Percentiles rank a stretch among this genome's conserved stretches.
Conservation (phyloP, 495 filamentous ascomycete genomes). For the Platismatia glauca region DNA sequence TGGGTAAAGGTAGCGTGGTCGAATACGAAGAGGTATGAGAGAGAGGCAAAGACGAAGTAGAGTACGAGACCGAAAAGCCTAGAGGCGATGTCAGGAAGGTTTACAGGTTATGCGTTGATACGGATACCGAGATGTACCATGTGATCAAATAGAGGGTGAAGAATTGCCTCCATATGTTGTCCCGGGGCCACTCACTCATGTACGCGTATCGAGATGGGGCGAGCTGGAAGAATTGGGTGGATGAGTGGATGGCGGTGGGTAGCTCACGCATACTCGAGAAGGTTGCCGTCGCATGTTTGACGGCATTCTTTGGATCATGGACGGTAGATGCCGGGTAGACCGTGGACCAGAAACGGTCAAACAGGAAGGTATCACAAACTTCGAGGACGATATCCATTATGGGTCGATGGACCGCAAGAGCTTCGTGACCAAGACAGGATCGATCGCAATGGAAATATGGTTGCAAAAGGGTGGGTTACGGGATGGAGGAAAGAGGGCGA, state of each 20-base stretch:
- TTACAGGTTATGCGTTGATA: not conserved
- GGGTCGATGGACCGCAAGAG: not conserved
- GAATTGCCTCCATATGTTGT: conserved; percentile 71
- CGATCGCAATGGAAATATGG: not conserved
- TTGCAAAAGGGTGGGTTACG: not conserved
- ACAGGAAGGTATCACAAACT: conserved; percentile 71
- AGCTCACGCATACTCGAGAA: conserved; percentile 34
- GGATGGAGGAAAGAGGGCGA: too few species aligned
- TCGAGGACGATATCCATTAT: conserved; percentile 89
- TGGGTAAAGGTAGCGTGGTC: conserved; percentile 84
- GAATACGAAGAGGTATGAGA: conserved; percentile 90
- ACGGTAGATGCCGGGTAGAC: conserved; percentile 54
- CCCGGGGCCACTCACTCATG: conserved; percentile 67
- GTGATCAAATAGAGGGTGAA: conserved; percentile 73
- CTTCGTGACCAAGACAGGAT: conserved; percentile 6
- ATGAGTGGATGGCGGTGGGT: conserved; percentile 54
- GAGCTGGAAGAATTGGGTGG: conserved; percentile 62
- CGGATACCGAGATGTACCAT: conserved; percentile 48
- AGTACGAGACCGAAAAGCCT: conserved; percentile 78
- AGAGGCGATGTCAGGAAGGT: conserved; percentile 9
- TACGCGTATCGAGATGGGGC: conserved; percentile 71
- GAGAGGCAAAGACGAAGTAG: conserved; percentile 74
- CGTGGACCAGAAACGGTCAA: conserved; percentile 70
- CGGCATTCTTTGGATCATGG: conserved; percentile 15
- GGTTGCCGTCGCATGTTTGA: conserved; percentile 28